Evolutionary conservation across 176 grass and related monocot genomes (phyloP), one percentile per base, ranked within the genome.

Genomic region (Melocanna baccifera): DNA sequence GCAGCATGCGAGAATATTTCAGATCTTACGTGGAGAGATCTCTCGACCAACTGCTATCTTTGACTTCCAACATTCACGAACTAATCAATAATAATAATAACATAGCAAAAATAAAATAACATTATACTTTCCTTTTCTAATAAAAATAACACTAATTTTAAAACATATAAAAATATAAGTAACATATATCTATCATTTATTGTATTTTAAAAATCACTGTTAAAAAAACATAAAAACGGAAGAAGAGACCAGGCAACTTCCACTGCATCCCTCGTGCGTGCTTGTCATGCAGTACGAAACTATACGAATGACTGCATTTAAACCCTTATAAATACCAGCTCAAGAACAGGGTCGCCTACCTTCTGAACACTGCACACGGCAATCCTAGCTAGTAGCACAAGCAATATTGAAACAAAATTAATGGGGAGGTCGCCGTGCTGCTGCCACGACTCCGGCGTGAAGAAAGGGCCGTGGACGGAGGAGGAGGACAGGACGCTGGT

Each of bases 391-490:
- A 51, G 47, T 1, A 5, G 48, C 34, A 23, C 55, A 16, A 20
- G 43, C 26, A 36, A 13, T 36, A 9, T 51, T 28, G 2, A 72
- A 32, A 13, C 40, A 42, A 42, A 23, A 19, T n/a, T 30, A 40
- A 91, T 92, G 93, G 90, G 86, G 75, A 95, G 83, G 76, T 77
- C 93, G 1, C 93, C 93, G 80, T 90, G 89, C 79, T 92, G 90
- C 86, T 87, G 86, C 65, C 84, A 91, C 30, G 84, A 86, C 78
- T 64, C 81, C 2, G 75, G 62, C 4, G 74, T 95, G 83, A 95
- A 90, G 69, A 93, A 83, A 0, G 91, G 86, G 26, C 88, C 91
- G 18, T 93, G 91, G 91, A 91, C 87, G 73, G 88, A 86, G 87
- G 92, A 94, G 73, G 92, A 94, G 85, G 92, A 94, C 66, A 82